phyloP scores from a whole-genome alignment of 177 flowering plant genomes.

The Vitis hybrid region DNA sequence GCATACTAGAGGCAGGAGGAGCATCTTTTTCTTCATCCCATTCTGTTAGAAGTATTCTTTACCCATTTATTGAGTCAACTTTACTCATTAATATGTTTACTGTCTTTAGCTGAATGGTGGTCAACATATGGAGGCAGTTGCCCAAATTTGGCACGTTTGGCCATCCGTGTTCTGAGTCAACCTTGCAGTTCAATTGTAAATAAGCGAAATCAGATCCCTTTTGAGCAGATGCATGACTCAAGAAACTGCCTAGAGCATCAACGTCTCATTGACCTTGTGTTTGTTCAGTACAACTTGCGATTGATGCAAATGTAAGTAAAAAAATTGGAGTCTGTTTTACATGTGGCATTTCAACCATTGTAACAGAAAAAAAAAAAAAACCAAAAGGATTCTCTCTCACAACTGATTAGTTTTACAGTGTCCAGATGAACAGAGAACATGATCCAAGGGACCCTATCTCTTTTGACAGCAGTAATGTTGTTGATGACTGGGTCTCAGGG shows the following conservation, averaged over 20 bases:
- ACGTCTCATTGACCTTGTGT: constrained; percentile 69
- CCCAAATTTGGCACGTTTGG: constrained; percentile 80
- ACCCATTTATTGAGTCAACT: not conserved
- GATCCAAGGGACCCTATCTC: constrained; percentile 53
- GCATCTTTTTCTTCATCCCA: not conserved
- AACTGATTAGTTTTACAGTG: constrained; percentile 22
- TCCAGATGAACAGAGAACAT: constrained; percentile 29
- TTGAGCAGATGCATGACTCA: constrained; percentile 49
- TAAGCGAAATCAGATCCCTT: constrained; percentile 34
- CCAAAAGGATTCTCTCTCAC: not conserved
- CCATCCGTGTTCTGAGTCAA: constrained; percentile 79
- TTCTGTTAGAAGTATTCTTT: not conserved
- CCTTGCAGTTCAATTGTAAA: constrained; percentile 60
- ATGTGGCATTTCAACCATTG: not conserved
- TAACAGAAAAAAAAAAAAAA: not conserved
- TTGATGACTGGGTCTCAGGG: constrained; percentile 63
- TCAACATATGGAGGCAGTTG: constrained; percentile 90
- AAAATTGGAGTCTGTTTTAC: not conserved
- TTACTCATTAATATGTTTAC: not conserved
- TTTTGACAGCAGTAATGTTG: constrained; percentile 28
- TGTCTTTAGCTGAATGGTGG: constrained; percentile 73
- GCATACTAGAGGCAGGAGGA: too few species aligned
- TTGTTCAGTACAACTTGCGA: constrained; percentile 64
- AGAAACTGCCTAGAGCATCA: constrained; percentile 72
- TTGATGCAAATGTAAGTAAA: constrained; percentile 54